Evolutionary conservation across 1,284 basidiomycete genomes (phyloP).

Genomic region (Cryptococcus floricola): DNA sequence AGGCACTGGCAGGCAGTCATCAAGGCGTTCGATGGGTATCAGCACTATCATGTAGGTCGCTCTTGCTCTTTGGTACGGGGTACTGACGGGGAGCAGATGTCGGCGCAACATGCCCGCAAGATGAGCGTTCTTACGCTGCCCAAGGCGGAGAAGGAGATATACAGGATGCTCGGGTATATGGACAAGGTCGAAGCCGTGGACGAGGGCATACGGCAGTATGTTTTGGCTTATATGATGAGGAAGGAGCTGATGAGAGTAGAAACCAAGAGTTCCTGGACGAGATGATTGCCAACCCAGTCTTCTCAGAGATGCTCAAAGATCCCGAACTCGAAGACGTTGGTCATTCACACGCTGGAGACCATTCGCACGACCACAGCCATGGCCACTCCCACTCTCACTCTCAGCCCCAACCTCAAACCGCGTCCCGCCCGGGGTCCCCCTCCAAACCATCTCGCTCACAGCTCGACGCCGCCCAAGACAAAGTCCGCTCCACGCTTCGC

Average conservation of each 20-base stretch:
- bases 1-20: constrained; percentile 45
- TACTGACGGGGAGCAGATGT: constrained; percentile 29
- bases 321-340: background rate
- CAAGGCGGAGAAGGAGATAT: constrained; percentile 33
- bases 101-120: constrained; percentile 44
- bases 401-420: constrained; percentile 3
- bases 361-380: constrained; percentile 16
- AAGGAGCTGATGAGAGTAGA: constrained; percentile 15
- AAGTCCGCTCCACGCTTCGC: constrained; percentile 80
- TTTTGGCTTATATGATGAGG: background rate
- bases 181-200: constrained; percentile 50
- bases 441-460: constrained; percentile 11
- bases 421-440: constrained; percentile 5
- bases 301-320: constrained; percentile 37
- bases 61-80: background rate
- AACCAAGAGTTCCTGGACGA: constrained; percentile 49
- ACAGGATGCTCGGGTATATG: constrained; percentile 41
- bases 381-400: constrained; percentile 35
- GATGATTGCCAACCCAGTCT: constrained; percentile 45
- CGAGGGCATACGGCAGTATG: constrained; percentile 47
- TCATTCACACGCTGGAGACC: constrained; percentile 22
- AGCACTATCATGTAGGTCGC: constrained; percentile 44
- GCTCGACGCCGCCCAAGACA: constrained; percentile 54
- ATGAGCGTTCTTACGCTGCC: constrained; percentile 46
- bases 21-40: constrained; percentile 45